Conservation (phyloP, 2,329 filamentous ascomycete species). For the Hypomyces rosellus region DNA sequence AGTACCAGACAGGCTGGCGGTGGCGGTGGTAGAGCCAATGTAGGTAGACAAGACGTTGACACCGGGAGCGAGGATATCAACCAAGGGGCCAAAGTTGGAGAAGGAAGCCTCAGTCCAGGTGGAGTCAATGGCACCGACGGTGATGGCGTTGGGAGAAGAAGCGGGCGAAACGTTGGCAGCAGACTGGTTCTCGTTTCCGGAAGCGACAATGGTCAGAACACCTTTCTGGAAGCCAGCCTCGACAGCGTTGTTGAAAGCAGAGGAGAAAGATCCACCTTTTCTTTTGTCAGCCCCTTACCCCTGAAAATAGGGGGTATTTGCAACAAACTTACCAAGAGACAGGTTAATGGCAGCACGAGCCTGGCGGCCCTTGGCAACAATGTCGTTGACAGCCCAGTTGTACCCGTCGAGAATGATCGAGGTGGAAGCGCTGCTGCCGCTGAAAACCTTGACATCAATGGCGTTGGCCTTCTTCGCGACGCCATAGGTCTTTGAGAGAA, state of each 20-base stretch:
- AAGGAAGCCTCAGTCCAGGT: conserved; percentile 34
- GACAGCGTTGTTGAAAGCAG: conserved; percentile 49
- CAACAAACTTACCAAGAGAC: conserved; percentile 36
- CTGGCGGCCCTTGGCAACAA: conserved; percentile 30
- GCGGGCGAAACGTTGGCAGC: conserved; percentile 36
- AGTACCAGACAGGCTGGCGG: conserved; percentile 48
- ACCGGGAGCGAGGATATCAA: conserved; percentile 49
- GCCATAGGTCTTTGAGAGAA: conserved; percentile 38
- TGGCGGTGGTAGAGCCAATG: conserved; percentile 35
- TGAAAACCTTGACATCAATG: conserved; percentile 42
- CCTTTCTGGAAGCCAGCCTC: conserved; percentile 38
- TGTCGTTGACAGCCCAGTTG: conserved; percentile 37
- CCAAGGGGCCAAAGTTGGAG: conserved; percentile 42
- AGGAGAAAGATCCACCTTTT: conserved; percentile 32
- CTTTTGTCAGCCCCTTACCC: not conserved
- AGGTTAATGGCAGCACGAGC: conserved; percentile 46
- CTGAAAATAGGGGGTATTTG: too few species aligned
- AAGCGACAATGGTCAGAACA: conserved; percentile 48
- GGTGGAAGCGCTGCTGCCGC: conserved; percentile 14
- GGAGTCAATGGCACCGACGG: conserved; percentile 44
- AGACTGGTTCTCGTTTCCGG: conserved; percentile 42
- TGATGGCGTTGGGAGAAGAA: conserved; percentile 41
- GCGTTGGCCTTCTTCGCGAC: conserved; percentile 37
- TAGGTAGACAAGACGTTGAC: conserved; percentile 40
- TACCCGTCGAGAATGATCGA: conserved; percentile 24